A percentile compares a stretch with the other conserved stretches of the same genome.
These are phyloP conservation scores for Claviceps lovelessii DNA, from an alignment of 2,329 filamentous ascomycete species.

Conservation along the genomic window DNA sequence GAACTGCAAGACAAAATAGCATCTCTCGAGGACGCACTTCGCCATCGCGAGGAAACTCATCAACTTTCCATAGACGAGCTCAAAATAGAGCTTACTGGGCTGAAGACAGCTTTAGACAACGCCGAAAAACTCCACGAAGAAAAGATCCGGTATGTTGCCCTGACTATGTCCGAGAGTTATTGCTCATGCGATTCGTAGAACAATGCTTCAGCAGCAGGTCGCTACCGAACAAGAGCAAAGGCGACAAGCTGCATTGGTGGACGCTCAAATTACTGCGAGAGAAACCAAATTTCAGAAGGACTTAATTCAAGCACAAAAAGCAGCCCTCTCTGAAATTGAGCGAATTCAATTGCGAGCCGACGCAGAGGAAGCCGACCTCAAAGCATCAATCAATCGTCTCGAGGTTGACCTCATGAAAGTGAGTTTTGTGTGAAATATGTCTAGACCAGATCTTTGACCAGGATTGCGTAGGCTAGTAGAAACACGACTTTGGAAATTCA, in stretches of 20 bases:
- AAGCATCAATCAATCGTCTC: conserved; percentile 44
- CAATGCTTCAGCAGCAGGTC: conserved; percentile 13
- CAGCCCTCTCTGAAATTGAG: conserved; percentile 33
- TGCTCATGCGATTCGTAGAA: conserved; percentile 2
- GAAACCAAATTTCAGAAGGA: conserved; percentile 19
- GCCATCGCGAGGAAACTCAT: conserved; percentile 62
- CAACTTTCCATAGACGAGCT: conserved; percentile 47
- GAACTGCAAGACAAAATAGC: conserved; percentile 31
- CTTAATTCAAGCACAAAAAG: conserved; percentile 32
- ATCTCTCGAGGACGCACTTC: conserved; percentile 39
- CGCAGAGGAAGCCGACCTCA: conserved; percentile 48
- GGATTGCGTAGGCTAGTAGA: conserved; percentile 39
- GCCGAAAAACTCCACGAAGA: conserved; percentile 15
- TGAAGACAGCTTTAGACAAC: conserved; percentile 17
- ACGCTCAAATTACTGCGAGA: conserved; percentile 9
- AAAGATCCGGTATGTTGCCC: conserved; percentile 37
- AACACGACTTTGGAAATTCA: conserved; percentile 46
- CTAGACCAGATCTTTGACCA: background rate
- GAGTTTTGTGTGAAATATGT: conserved; percentile 3
- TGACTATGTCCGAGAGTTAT: background rate
- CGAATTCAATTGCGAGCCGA: conserved; percentile 36
- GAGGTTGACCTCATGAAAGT: conserved; percentile 50
- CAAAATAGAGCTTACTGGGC: conserved; percentile 10
- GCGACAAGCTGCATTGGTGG: conserved; percentile 8
- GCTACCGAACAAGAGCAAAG: conserved; percentile 12